Conservation (phyloP, 1,139 yeast genomes). For the Scheffersomyces quercinus region DNA sequence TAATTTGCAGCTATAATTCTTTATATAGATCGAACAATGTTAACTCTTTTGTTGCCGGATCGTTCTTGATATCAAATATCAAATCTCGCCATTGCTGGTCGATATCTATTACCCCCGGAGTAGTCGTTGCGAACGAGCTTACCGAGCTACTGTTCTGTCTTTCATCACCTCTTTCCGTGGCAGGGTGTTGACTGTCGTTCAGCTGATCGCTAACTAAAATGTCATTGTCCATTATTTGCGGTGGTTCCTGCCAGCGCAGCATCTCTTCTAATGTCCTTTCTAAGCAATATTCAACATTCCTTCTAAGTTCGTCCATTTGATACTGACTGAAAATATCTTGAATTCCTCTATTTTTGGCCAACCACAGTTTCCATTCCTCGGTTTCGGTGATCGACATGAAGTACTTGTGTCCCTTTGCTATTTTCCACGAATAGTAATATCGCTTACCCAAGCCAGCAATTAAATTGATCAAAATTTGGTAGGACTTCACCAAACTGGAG, state of each 20-base stretch:
- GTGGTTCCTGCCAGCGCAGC: too few species aligned
- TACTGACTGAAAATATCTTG: conserved; percentile 4
- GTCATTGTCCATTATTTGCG: not conserved
- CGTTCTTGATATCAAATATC: conserved; percentile 3
- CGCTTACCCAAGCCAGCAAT: conserved; percentile 11
- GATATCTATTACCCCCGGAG: conserved; percentile 3
- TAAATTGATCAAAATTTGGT: conserved; percentile 5
- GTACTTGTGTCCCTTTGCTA: conserved; percentile 8
- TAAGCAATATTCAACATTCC: not conserved
- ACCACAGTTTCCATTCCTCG: conserved; percentile 8
- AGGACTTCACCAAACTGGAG: conserved; percentile 3
- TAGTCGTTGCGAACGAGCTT: not conserved
- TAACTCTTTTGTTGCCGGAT: not conserved
- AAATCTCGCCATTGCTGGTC: conserved; percentile 13
- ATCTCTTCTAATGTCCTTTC: not conserved
- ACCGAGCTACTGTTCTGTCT: not conserved
- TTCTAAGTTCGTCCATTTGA: conserved; percentile 7
- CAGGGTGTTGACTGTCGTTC: not conserved
- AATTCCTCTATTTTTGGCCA: conserved; percentile 5
- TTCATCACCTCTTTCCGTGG: not conserved
- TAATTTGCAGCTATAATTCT: not conserved
- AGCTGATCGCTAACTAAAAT: not conserved
- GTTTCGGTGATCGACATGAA: conserved; percentile 8
- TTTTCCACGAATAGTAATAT: conserved; percentile 12
- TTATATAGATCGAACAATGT: not conserved